phyloP scores from a whole-genome alignment of 768 basidiomycete species.

The Xerocomellus chrysenteron region DNA sequence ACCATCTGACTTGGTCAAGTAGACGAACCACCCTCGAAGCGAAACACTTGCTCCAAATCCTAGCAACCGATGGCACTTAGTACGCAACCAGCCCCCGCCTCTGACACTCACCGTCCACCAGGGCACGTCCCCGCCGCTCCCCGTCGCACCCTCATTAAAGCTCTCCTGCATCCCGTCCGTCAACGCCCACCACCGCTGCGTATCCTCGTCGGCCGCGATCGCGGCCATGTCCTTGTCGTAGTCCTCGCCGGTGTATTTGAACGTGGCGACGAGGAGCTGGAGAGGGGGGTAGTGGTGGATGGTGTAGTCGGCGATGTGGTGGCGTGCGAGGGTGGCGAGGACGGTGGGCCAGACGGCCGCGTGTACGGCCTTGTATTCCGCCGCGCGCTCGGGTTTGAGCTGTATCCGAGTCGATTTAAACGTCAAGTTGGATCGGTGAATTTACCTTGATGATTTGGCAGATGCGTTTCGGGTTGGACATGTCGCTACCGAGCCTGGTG shows the following conservation, averaged over 20 bases:
- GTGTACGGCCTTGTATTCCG: constrained; percentile 60
- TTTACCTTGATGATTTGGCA: constrained; percentile 72
- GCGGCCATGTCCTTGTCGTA: constrained; percentile 65
- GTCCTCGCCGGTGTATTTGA: constrained; percentile 70
- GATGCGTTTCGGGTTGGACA: constrained; percentile 46
- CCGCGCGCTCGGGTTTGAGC: constrained; percentile 53
- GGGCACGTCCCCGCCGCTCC: constrained; percentile 64
- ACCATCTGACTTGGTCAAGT: not conserved
- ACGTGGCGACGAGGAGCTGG: constrained; percentile 70
- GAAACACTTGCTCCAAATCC: constrained; percentile 66
- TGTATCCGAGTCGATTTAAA: constrained; percentile 16
- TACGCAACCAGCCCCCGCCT: not conserved
- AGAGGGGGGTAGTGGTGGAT: constrained; percentile 67
- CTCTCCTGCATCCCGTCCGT: constrained; percentile 80
- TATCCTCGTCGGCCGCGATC: constrained; percentile 64
- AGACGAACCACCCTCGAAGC: constrained; percentile 50
- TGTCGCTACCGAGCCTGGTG: not conserved
- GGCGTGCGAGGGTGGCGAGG: constrained; percentile 56
- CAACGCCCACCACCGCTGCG: constrained; percentile 74
- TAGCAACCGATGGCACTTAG: constrained; percentile 18
- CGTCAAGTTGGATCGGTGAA: not conserved
- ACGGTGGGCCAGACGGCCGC: constrained; percentile 68
- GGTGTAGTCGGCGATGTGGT: constrained; percentile 73
- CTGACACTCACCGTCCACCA: constrained; percentile 61
- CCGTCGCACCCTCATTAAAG: constrained; percentile 65